Evolutionary conservation across 345 rosid species (phyloP).

Genomic region (Sisymbrium altissimum): DNA sequence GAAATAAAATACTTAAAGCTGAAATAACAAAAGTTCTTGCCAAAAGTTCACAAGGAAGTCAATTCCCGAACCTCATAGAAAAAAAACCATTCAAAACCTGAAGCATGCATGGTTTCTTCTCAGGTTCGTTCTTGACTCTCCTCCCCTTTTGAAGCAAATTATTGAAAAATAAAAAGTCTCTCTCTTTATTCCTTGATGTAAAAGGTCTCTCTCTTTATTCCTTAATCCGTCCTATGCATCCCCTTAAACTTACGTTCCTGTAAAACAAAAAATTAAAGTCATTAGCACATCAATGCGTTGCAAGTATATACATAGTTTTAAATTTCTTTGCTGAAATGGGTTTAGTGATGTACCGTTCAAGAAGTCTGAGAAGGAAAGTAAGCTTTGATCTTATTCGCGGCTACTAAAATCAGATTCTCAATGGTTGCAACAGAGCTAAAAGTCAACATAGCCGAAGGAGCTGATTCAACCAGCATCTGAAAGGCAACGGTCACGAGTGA

Average conservation of each 20-base stretch:
- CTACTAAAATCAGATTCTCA: slow-evolving; percentile 66
- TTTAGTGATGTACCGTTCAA: slow-evolving; percentile 24
- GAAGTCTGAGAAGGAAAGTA: slow-evolving; percentile 42
- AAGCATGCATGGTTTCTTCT: slow-evolving; percentile 27
- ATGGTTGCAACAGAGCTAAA: slow-evolving; percentile 79
- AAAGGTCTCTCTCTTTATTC: slow-evolving; percentile 2
- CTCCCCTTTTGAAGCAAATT: slow-evolving; percentile 45
- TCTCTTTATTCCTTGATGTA: slow-evolving; percentile 10
- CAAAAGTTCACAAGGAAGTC: slow-evolving; percentile 41
- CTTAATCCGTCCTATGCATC: slow-evolving; percentile 16
- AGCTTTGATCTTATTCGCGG: slow-evolving; percentile 66
- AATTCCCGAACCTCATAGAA: slow-evolving; percentile 65
- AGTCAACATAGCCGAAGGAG: slow-evolving; percentile 54
- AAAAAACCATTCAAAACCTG: slow-evolving; percentile 13
- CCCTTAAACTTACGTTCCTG: slow-evolving; percentile 36
- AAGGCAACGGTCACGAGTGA: slow-evolving; percentile 75
- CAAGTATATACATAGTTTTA: neutral
- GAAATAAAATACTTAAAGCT: slow-evolving; percentile 1
- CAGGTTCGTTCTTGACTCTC: slow-evolving; percentile 91
- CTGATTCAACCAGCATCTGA: slow-evolving; percentile 70
- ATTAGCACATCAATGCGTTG: neutral
- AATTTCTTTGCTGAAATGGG: neutral
- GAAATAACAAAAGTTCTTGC: neutral
- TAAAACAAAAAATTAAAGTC: neutral
- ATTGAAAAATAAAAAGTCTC: too few relatives aligned